Evolutionary conservation across 106 monocot species (phyloP).

Genomic region (Triglochin maritima): DNA sequence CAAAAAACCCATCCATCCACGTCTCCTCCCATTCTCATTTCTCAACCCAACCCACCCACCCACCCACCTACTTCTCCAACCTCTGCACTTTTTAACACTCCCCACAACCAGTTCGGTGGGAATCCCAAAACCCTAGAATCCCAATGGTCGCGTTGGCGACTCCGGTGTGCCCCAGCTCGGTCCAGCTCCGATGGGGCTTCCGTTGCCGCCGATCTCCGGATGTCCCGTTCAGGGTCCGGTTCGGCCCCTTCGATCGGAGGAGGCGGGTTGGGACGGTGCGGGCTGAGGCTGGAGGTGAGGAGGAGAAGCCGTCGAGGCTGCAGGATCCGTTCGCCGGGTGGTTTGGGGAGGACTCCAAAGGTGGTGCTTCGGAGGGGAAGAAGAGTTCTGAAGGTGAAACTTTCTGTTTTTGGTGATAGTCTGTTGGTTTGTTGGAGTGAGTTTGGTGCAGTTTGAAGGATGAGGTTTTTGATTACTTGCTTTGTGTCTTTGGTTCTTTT

Average conservation of each 20-base stretch:
- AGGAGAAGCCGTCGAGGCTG: background rate
- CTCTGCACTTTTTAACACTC: too few relatives aligned
- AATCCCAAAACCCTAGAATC: background rate
- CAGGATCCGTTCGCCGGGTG: constrained; percentile 9
- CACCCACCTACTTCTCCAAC: too few relatives aligned
- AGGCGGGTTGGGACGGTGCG: background rate
- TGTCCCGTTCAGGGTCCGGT: background rate
- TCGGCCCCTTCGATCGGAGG: background rate
- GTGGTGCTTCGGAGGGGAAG: constrained; percentile 4
- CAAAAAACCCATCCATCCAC: too few relatives aligned
- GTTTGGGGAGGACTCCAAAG: constrained; percentile 7
- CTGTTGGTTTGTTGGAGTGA: background rate
- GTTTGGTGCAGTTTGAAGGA: background rate
- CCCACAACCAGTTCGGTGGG: too few relatives aligned
- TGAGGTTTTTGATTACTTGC: background rate
- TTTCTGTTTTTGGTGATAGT: background rate
- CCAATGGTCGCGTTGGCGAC: constrained; percentile 6
- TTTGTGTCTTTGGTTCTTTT: too few relatives aligned
- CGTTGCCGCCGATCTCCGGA: background rate
- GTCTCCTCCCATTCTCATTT: too few relatives aligned
- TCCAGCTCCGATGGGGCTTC: constrained; percentile 15
- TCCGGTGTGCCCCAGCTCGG: background rate
- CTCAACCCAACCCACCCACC: too few relatives aligned
- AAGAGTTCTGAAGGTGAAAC: constrained; percentile 5
- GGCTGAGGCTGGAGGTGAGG: background rate